Evolutionary conservation across 2,329 filamentous ascomycete genomes (phyloP), one percentile per base, ranked within the genome.

Genomic region (Cercospora sp.): DNA sequence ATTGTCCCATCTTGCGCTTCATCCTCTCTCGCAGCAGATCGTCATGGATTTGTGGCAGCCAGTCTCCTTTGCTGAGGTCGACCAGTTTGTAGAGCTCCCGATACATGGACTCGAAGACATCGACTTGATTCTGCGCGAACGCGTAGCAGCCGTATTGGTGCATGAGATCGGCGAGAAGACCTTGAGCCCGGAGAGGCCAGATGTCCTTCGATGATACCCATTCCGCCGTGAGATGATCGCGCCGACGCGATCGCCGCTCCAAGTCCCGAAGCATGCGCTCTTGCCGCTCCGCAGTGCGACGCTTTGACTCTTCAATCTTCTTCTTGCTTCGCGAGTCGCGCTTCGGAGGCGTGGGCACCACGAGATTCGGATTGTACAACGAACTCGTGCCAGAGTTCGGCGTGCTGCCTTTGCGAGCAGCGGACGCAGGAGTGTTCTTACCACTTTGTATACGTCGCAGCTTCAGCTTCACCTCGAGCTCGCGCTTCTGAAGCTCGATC

Each of bases 161-260:
- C 78, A 79, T 79, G 53, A 78, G 70, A 26, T 79, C 71, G n/a
- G 77, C 76, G 9, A 79, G 73, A 26, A 77, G 55, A 9, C 72
- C 71, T 66, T 79, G 77, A 10, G 77, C 77, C 31, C 77, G 76
- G 36, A 78, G 69, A 8, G 78, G 77, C 78, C 78, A 79, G 28
- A 79, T 78, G 65, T 79, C 77, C 65, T 78, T 78, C 68, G 75
- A 78, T 67, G 76, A 73, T 12, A 79, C 78, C 78, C 78, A 79
- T 60, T 79, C 77, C 7, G 77, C 77, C 2, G 77, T 79, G 20
- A 79, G 70, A 64, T 78, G 77, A 40, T 79, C 78, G 28, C 78
- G 75, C 18, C 77, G 74, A 31, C 78, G 73, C 60, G 76, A 78
- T 31, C 78, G 75, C 18, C 76, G 73, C 64, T 79, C 77, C n/a